Percentiles rank a stretch among this genome's conserved stretches.
Conservation (phyloP, 2,329 filamentous ascomycete genomes). For the Ophiostoma fasciatum region DNA sequence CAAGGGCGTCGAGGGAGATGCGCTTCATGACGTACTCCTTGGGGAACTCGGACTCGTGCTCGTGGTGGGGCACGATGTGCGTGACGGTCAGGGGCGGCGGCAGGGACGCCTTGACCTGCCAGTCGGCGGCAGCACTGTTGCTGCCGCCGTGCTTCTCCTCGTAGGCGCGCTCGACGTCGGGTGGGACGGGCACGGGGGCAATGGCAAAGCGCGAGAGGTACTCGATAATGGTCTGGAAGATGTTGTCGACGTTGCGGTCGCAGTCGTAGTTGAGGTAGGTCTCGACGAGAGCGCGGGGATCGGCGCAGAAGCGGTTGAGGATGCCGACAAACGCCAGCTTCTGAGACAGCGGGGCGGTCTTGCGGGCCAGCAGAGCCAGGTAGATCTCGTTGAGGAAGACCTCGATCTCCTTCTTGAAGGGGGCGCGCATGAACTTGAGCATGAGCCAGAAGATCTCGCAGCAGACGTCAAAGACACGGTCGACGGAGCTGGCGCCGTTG, state of each 20-base stretch:
- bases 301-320: conserved; percentile 67
- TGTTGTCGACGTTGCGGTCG: conserved; percentile 88
- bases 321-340: conserved; percentile 86
- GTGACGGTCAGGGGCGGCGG: conserved; percentile 76
- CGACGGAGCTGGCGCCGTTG: conserved; percentile 87
- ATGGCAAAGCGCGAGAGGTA: conserved; percentile 81
- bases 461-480: conserved; percentile 85
- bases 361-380: conserved; percentile 75
- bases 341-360: conserved; percentile 73
- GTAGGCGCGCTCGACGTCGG: conserved; percentile 70
- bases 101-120: conserved; percentile 73
- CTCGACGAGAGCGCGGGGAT: conserved; percentile 81
- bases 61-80: conserved; percentile 48
- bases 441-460: conserved; percentile 98
- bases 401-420: conserved; percentile 97
- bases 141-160: conserved; percentile 59
- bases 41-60: conserved; percentile 57
- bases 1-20: conserved; percentile 72
- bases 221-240: conserved; percentile 90
- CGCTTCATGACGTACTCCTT: conserved; percentile 87
- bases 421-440: conserved; percentile 81
- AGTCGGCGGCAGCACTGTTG: conserved; percentile 54
- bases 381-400: conserved; percentile 98
- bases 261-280: conserved; percentile 98
- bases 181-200: conserved; percentile 57